phyloP scores from a whole-genome alignment of 2,329 filamentous ascomycete species.

The Fusarium haematococcum region DNA sequence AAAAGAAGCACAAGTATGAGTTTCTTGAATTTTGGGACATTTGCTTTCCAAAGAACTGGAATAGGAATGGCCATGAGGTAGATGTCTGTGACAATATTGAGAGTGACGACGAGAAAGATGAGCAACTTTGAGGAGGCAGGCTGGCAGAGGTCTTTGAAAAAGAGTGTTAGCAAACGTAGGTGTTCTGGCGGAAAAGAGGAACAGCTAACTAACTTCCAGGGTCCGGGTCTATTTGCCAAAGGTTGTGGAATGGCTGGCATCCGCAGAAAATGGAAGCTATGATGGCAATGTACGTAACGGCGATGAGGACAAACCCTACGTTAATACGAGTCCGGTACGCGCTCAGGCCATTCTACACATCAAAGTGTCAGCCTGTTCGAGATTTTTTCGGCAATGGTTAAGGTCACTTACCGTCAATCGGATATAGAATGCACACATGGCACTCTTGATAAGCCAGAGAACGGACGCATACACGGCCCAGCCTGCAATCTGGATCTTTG shows the following conservation, averaged over 20 bases:
- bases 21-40: conserved; percentile 61
- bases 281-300: conserved; percentile 47
- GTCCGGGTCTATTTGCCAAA: conserved; percentile 55
- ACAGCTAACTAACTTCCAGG: conserved; percentile 49
- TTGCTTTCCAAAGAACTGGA: conserved; percentile 64
- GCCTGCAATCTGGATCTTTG: conserved; percentile 63
- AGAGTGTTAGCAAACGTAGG: not conserved
- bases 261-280: conserved; percentile 47
- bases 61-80: conserved; percentile 54
- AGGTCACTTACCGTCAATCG: conserved; percentile 55
- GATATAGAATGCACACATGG: conserved; percentile 63
- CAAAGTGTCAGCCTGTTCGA: not conserved
- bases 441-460: conserved; percentile 63
- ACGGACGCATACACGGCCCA: conserved; percentile 63
- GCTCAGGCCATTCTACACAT: not conserved
- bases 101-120: conserved; percentile 47
- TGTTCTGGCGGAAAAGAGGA: not conserved
- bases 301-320: conserved; percentile 47
- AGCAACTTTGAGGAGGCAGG: conserved; percentile 53
- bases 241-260: conserved; percentile 49
- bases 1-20: conserved; percentile 62
- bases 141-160: conserved; percentile 47
- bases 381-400: not conserved
- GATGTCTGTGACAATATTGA: conserved; percentile 54
- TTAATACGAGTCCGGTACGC: conserved; percentile 38